Evolutionary conservation across 345 rosid genomes (phyloP), one percentile per base, ranked within the genome.

Genomic region (Murraya paniculata): DNA sequence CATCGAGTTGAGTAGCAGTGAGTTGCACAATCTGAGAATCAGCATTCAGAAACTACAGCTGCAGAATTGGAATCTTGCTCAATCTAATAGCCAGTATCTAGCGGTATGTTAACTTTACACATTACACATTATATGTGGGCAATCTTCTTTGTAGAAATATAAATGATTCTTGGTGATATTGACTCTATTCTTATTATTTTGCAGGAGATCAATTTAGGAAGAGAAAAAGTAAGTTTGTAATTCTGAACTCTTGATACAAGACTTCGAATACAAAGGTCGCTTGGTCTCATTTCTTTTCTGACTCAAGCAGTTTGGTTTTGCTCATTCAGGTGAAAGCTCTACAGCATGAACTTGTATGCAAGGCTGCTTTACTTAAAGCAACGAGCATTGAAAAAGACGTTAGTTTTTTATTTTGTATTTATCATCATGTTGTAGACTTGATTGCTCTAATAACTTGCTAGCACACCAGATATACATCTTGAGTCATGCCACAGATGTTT

Each of bases 41-140:
- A 79, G 76, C 56, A 81, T 76, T 68, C 92, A 90, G 82, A 90
- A 88, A 59, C 69, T 86, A 64, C 91, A 88, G 85, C 41, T 77
- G 64, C 95, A 90, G 82, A 91, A 88, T 79, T 81, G 85, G 84
- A 86, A 80, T 82, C 92, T 91, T 81, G 91, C 92, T 59, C 91
- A 88, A 85, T 75, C 90, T 36, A 87, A 91, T 75, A 88, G 87
- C 83, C 91, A 86, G 75, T 71, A 87, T 73, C 77, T 85, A 80
- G 89, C 89, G 83, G 95, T 88, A 31, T 57, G 94, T 89, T 72
- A 16, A 13, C 57, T 64, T 74, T 60, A 19, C 38, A 4, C 28
- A 22, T 45, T 56, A 38, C 3, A 45, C 50, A 45, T 45, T 11
- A 13, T 78, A 21, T 36, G 19, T 4, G 27, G 58, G 10, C 64